phyloP scores from a whole-genome alignment of 306 rosid genomes.

The Abrus pulchellus region DNA sequence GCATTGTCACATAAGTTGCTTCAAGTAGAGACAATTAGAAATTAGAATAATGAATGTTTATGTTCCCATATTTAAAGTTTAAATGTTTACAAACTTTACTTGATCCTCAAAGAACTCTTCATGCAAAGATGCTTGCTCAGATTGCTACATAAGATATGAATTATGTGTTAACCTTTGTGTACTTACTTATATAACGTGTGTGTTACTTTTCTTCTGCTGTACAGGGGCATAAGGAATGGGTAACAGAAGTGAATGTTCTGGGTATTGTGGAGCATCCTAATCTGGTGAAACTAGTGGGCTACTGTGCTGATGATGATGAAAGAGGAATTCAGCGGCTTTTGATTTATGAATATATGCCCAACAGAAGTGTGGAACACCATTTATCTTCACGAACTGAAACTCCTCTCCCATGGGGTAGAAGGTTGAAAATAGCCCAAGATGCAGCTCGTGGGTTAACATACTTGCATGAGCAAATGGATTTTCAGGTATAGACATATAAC shows the following conservation, averaged over 20 bases:
- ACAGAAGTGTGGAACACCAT: conserved; percentile 83
- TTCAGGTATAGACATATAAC: conserved; percentile 77
- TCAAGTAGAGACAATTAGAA: conserved; percentile 29
- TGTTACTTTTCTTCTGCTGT: conserved; percentile 24
- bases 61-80: conserved; percentile 20
- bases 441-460: conserved; percentile 94
- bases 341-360: conserved; percentile 89
- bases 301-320: conserved; percentile 98
- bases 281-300: conserved; percentile 94
- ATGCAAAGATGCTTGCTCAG: conserved; percentile 24
- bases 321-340: conserved; percentile 97
- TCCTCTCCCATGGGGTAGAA: conserved; percentile 84
- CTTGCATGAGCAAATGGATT: conserved; percentile 90
- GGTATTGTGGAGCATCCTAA: conserved; percentile 97
- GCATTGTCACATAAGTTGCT: conserved; percentile 35
- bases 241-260: conserved; percentile 96
- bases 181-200: conserved; percentile 15
- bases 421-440: conserved; percentile 87
- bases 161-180: conserved; percentile 16
- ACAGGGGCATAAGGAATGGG: conserved; percentile 99
- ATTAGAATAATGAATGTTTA: conserved; percentile 24
- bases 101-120: background rate
- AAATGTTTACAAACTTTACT: background rate
- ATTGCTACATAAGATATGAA: conserved; percentile 11
- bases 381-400: conserved; percentile 67